phyloP scores from a whole-genome alignment of 2,329 filamentous ascomycete genomes.

The Rugonectria rugulosa region DNA sequence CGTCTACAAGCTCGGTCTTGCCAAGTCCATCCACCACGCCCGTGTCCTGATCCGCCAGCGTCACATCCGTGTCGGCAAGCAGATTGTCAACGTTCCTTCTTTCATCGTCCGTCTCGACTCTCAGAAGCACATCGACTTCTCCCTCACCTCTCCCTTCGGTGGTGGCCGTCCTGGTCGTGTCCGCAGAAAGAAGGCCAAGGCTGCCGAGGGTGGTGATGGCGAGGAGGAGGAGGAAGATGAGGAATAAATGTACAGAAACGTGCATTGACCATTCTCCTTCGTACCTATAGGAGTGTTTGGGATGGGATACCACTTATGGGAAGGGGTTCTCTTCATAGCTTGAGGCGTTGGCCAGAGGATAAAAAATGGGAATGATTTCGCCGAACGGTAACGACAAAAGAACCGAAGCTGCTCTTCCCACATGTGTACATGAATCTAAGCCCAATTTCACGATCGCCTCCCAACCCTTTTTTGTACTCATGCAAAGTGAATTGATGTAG shows the following conservation, averaged over 20 bases:
- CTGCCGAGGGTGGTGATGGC: conserved; percentile 84
- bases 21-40: conserved; percentile 99
- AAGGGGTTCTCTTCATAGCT: conserved; percentile 56
- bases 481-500: conserved; percentile 22
- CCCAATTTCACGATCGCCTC: conserved; percentile 26
- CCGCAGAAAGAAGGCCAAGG: conserved; percentile 99
- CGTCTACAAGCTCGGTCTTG: conserved; percentile 99
- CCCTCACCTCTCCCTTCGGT: conserved; percentile 96
- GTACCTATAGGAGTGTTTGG: conserved; percentile 40
- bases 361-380: conserved; percentile 53
- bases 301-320: conserved; percentile 48
- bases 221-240: conserved; percentile 90
- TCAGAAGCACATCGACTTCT: conserved; percentile 99
- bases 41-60: conserved; percentile 99
- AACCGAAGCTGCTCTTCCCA: conserved; percentile 29
- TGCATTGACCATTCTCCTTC: conserved; percentile 42
- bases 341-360: conserved; percentile 61
- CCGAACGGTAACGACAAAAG: conserved; percentile 39
- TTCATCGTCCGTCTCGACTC: conserved; percentile 99
- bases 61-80: conserved; percentile 99
- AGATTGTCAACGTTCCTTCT: conserved; percentile 99
- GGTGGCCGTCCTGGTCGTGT: conserved; percentile 97
- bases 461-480: conserved; percentile 16
- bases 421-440: conserved; percentile 38
- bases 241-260: conserved; percentile 58